Evolutionary conservation across 169 alveolate species (phyloP), one percentile per base, ranked within the genome.

Genomic region (Cryptosporidium sp.): DNA sequence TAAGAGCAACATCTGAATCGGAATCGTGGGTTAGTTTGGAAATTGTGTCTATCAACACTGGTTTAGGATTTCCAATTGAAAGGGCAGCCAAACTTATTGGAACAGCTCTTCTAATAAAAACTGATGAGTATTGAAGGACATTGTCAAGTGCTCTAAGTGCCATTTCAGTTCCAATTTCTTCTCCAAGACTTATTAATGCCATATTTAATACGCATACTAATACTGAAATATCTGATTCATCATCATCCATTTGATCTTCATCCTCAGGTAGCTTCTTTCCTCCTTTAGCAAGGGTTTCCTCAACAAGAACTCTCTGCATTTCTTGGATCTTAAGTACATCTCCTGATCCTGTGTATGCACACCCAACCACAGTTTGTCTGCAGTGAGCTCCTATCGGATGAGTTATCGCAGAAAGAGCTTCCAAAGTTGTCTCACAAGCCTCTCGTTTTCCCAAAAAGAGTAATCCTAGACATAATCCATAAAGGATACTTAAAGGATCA

Each of bases 341-440:
- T 18, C 99, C 99, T 61, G 99, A 95, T 48, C 99, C 99, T 18
- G 99, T 99, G 94, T 94, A 97, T 39, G 99, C 99, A 87, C 97
- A 96, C 60, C 91, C 84, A 89, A 87, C 52, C 53, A 80, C 37
- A 75, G 69, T 84, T 52, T 72, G 94, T 86, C 68, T 67, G 72
- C 91, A 69, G 53, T 68, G 91, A 31, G 75, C 56, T 39, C 89
- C 75, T 42, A 80, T 80, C 14, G 80, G 91, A 84, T 85, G 91
- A 45, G 93, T 94, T 37, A 97, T 91, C 48, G 96, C 95, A 33
- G 92, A 92, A 42, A 96, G 85, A 9, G 98, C 98, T n/a, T 94
- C 95, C 21, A 97, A 69, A 52, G 96, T 94, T 45, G 97, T 96
- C 51, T 97, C 99, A 65, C 96, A 94, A 44, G 94, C 93, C 84